Conservation (phyloP, 345 rosid genomes). For the Cardamine occulta region DNA sequence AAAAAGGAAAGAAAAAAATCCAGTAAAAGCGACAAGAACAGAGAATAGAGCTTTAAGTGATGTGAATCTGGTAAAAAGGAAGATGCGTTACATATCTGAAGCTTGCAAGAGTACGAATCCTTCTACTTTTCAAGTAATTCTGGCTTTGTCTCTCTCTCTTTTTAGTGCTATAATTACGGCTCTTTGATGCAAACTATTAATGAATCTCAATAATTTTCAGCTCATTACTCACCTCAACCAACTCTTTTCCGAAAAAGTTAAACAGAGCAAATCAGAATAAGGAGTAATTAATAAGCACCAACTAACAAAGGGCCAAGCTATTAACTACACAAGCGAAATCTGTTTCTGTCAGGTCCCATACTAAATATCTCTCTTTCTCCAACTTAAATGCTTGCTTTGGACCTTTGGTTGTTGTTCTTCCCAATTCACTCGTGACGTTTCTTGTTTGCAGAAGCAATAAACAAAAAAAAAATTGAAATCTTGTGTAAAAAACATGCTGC, state of each 20-base stretch:
- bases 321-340: slow-evolving; percentile 7
- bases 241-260: slow-evolving; percentile 21
- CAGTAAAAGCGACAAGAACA: background rate
- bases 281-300: slow-evolving; percentile 34
- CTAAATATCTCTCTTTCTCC: slow-evolving; percentile 29
- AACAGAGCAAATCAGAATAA: slow-evolving; percentile 1
- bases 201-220: slow-evolving; percentile 14
- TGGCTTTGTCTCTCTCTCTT: slow-evolving; percentile 14
- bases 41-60: slow-evolving; percentile 12
- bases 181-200: slow-evolving; percentile 10
- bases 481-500: slow-evolving; percentile 47
- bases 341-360: slow-evolving; percentile 2
- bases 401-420: background rate
- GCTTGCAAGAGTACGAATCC: slow-evolving; percentile 28
- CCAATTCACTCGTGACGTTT: background rate
- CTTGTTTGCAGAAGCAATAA: slow-evolving; percentile 28
- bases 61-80: slow-evolving; percentile 29
- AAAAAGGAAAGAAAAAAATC: background rate
- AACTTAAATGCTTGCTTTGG: background rate
- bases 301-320: slow-evolving; percentile 29
- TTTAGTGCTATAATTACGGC: slow-evolving; percentile 1
- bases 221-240: slow-evolving; percentile 42
- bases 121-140: slow-evolving; percentile 28
- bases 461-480: background rate
- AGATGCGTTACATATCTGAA: slow-evolving; percentile 31